These are phyloP conservation scores for Xerocomellus chrysenteron DNA, from an alignment of 768 basidiomycete species.

Conservation along the genomic window DNA sequence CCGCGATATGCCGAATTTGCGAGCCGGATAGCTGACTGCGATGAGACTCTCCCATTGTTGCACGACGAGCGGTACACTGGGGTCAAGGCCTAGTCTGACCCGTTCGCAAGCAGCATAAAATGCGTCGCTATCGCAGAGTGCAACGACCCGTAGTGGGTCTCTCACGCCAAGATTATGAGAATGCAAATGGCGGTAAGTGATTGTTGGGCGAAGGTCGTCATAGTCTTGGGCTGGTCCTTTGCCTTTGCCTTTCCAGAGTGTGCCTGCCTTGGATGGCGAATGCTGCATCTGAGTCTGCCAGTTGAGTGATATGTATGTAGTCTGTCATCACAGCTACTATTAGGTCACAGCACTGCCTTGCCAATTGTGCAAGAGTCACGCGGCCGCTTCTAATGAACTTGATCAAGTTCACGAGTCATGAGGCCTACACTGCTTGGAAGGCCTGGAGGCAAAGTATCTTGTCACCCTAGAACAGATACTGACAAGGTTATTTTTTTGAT, in stretches of 20 bases:
- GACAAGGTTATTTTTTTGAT: too few species aligned
- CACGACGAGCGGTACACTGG: constrained; percentile 71
- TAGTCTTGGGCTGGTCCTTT: constrained; percentile 47
- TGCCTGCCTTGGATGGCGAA: constrained; percentile 22
- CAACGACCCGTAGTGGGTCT: constrained; percentile 81
- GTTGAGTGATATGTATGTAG: too few species aligned
- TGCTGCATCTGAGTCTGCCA: background rate
- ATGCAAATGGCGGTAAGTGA: constrained; percentile 79
- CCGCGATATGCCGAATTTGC: constrained; percentile 90
- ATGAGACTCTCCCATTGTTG: constrained; percentile 88
- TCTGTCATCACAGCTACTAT: too few species aligned
- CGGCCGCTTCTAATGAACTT: too few species aligned
- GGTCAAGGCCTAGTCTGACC: constrained; percentile 66
- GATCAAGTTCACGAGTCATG: too few species aligned
- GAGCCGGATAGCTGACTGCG: constrained; percentile 94
- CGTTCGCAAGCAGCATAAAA: constrained; percentile 87
- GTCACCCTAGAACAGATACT: too few species aligned
- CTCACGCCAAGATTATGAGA: constrained; percentile 65
- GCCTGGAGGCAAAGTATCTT: too few species aligned
- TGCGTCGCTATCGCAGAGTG: constrained; percentile 88
- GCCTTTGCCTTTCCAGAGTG: constrained; percentile 56
- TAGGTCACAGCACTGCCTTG: too few species aligned
- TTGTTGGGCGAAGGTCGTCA: constrained; percentile 59
- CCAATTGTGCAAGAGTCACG: too few species aligned
- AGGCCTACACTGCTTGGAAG: too few species aligned